These are phyloP conservation scores for Phyllosticta paracitricarpa DNA, from an alignment of 2,329 filamentous ascomycete genomes.

Conservation along the genomic window DNA sequence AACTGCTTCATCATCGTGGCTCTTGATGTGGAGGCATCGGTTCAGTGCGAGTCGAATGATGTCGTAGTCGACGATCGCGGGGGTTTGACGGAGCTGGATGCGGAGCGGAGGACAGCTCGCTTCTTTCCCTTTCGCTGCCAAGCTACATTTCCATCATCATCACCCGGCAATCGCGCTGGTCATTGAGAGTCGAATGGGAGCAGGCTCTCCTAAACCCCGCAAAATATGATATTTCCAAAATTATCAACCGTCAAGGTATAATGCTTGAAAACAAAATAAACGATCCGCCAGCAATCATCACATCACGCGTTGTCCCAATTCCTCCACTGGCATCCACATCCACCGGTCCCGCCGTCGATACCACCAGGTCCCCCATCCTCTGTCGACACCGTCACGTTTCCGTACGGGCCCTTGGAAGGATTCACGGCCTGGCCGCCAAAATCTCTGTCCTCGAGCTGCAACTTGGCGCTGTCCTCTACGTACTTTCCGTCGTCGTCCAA, in stretches of 20 bases:
- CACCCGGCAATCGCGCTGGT: not conserved
- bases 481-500: conserved; percentile 41
- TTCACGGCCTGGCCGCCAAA: conserved; percentile 44
- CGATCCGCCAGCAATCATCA: not conserved
- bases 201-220: not conserved
- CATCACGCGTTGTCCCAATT: conserved; percentile 34
- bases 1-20: conserved; percentile 33
- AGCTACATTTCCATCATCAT: not conserved
- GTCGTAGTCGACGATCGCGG: not conserved
- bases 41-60: not conserved
- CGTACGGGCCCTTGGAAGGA: conserved; percentile 37
- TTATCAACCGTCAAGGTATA: not conserved
- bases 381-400: conserved; percentile 18
- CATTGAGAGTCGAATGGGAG: not conserved
- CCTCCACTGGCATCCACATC: conserved; percentile 50
- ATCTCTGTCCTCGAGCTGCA: conserved; percentile 43
- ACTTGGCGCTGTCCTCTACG: conserved; percentile 32
- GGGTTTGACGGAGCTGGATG: conserved; percentile 3
- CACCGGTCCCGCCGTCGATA: conserved; percentile 50
- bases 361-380: conserved; percentile 28
- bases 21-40: not conserved
- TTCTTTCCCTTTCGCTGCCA: not conserved
- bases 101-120: conserved; percentile 11
- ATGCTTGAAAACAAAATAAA: not conserved
- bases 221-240: not conserved